Evolutionary conservation across 257 asterid species (phyloP), one percentile per base, ranked within the genome.

Genomic region (Fraxinus pennsylvanica): DNA sequence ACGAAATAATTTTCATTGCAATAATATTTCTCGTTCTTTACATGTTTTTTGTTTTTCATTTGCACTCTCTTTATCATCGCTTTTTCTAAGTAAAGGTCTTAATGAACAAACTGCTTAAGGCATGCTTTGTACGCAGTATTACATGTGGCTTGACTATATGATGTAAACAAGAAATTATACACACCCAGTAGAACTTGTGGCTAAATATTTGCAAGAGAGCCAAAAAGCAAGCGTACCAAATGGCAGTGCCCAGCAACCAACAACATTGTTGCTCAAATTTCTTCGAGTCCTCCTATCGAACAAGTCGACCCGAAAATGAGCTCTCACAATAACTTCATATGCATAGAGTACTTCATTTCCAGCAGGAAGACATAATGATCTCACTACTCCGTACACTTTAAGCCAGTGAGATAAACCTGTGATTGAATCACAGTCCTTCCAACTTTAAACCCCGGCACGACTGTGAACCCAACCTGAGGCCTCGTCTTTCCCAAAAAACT

Each of bases 391-490:
- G 79, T 72, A 79, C 80, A 81, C 29, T 85, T 80, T 41, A 71
- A 81, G 77, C 81, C 86, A 36, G 83, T 87, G 77, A 90, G 89
- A 84, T 95, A 95, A 81, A 93, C 98, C 85, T 90, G 96, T 9
- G 97, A 86, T 81, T 95, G 99, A 82, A 95, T 73, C 35, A 91
- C 77, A 9, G 94, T 92, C 83, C 82, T 83, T 69, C 98, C 92
- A 52, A 93, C 83, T 88, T 90, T 96, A 85, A 93, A 96, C 14
- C 98, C 98, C 0, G 98, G 99, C 15, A 93, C 92, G 15, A 90
- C 95, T 1, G 98, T 92, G 84, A 96, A 96, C 67, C 92, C 98
- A 9, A 93, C 98, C 74, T 85, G 88, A 0, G 92, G 96, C 86
- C 90, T 84, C 1, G 76, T 71, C 70, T 85, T 88, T 30, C 85